Conservation (phyloP, 2,329 filamentous ascomycete species). For the Didymosphaeria variabile region DNA sequence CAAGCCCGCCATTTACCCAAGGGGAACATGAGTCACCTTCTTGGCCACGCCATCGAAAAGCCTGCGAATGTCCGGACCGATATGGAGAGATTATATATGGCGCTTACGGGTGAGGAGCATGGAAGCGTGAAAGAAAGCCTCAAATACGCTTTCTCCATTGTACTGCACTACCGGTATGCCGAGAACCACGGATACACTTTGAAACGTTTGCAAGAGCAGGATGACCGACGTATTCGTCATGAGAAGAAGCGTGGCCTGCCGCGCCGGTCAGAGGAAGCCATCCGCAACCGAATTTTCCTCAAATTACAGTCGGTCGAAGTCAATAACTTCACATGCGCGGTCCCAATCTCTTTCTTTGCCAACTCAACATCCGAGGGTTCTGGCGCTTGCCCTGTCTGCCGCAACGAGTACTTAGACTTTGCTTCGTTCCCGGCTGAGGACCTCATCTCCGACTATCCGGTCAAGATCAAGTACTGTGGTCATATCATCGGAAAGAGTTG, state of each 20-base stretch:
- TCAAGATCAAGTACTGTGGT: constrained; percentile 38
- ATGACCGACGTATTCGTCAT: constrained; percentile 4
- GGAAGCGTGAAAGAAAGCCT: constrained; percentile 20
- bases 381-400: constrained; percentile 29
- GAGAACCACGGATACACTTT: constrained; percentile 16
- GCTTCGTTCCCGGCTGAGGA: constrained; percentile 19
- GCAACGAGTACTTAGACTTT: constrained; percentile 28
- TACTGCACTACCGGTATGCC: constrained; percentile 25
- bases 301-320: constrained; percentile 16
- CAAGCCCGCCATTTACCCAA: constrained; percentile 1
- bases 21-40: constrained; percentile 19
- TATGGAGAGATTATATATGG: constrained; percentile 30
- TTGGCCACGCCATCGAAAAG: constrained; percentile 27
- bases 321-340: constrained; percentile 34
- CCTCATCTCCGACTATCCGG: constrained; percentile 32
- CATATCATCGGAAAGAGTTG: constrained; percentile 35
- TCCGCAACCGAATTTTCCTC: constrained; percentile 13
- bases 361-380: constrained; percentile 20
- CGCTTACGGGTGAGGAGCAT: constrained; percentile 23
- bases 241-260: background rate
- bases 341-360: constrained; percentile 22
- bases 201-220: constrained; percentile 2
- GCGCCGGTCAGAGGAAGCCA: background rate
- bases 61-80: constrained; percentile 17
- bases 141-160: constrained; percentile 19